These are phyloP conservation scores for Volvox africanus DNA, from an alignment of 139 green algal genomes.

Conservation along the genomic window DNA sequence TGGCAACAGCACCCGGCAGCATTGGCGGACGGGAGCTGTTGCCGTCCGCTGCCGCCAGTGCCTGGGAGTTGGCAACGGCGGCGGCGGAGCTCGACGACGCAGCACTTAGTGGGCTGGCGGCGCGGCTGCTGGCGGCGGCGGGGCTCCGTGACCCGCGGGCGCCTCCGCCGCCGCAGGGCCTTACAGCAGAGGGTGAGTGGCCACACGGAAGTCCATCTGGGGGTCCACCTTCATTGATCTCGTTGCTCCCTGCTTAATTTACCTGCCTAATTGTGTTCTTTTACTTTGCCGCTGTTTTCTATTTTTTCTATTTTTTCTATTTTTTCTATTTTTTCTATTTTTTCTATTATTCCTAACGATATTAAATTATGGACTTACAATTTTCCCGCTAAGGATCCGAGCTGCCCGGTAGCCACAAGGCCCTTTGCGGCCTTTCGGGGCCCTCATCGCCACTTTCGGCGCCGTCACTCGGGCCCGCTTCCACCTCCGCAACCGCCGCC, in stretches of 20 bases:
- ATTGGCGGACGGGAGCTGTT: slow-evolving; percentile 5
- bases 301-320: too few species aligned
- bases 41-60: not conserved
- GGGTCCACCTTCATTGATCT: not conserved
- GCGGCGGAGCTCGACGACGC: slow-evolving; percentile 39
- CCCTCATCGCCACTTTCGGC: not conserved
- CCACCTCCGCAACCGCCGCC: too few species aligned
- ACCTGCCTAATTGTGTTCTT: too few species aligned
- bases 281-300: too few species aligned
- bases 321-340: too few species aligned
- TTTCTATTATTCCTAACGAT: too few species aligned
- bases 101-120: slow-evolving; percentile 21
- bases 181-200: slow-evolving; percentile 33
- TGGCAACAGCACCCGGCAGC: not conserved
- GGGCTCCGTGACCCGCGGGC: slow-evolving; percentile 18
- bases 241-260: not conserved
- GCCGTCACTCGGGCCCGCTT: not conserved
- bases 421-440: not conserved
- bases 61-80: slow-evolving; percentile 33
- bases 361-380: too few species aligned
- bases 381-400: slow-evolving; percentile 8
- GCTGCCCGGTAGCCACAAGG: not conserved
- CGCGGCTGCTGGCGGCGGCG: slow-evolving; percentile 46
- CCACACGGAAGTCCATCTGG: too few species aligned
- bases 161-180: slow-evolving; percentile 15